Conservation (phyloP, 441 rosid genomes). For the Biscutella laevigata region DNA sequence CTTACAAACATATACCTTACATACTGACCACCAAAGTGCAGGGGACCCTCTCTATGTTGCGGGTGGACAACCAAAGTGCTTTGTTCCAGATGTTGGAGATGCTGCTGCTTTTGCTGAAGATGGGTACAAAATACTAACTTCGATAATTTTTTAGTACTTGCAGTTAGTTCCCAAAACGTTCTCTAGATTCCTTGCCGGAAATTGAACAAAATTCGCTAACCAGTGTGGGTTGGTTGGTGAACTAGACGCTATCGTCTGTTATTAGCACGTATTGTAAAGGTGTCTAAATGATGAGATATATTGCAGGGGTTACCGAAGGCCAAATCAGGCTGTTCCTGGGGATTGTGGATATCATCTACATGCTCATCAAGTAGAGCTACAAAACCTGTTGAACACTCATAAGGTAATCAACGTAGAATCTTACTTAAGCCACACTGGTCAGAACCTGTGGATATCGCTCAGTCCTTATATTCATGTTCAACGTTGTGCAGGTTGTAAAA, state of each 20-base stretch:
- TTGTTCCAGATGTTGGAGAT: constrained; percentile 40
- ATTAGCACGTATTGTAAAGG: background rate
- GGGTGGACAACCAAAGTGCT: constrained; percentile 64
- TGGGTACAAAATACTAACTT: constrained; percentile 58
- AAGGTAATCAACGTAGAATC: constrained; percentile 36
- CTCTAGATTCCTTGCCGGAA: background rate
- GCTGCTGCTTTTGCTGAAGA: constrained; percentile 52
- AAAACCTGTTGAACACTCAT: constrained; percentile 39
- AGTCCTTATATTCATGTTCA: background rate
- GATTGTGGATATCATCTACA: constrained; percentile 85
- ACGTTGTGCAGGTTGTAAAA: constrained; percentile 36
- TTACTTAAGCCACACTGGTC: background rate
- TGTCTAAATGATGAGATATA: background rate
- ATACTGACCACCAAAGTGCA: constrained; percentile 26
- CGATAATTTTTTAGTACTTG: background rate
- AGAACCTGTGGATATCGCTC: background rate
- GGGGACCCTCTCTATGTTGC: constrained; percentile 72
- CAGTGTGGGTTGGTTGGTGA: background rate
- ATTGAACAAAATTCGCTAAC: background rate
- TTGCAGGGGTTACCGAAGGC: constrained; percentile 65
- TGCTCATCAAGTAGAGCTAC: constrained; percentile 55
- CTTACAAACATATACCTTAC: constrained; percentile 1
- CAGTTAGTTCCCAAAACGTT: background rate
- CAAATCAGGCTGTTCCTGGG: constrained; percentile 75
- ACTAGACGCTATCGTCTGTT: background rate